These are phyloP conservation scores for Phoenix roebelenii DNA, from an alignment of 176 grass and related monocot species.

Conservation along the genomic window DNA sequence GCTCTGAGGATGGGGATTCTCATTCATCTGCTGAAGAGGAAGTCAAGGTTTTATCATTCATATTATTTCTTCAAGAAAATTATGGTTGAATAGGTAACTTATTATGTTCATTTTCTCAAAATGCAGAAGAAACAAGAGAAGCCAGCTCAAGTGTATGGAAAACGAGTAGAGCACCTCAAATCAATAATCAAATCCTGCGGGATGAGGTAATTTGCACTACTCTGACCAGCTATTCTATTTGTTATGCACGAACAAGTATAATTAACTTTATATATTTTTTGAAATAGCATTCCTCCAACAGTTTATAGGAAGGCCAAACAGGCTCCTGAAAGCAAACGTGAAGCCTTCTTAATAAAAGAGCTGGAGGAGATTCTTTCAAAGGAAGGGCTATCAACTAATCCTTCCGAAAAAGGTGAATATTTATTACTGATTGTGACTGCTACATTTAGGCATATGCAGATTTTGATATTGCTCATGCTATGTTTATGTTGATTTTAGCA, in stretches of 20 bases:
- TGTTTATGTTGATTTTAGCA: too few relatives aligned
- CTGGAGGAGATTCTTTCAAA: constrained; percentile 82
- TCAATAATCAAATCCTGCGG: constrained; percentile 98
- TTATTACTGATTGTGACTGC: constrained; percentile 5
- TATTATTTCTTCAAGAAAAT: constrained; percentile 1
- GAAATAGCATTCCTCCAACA: constrained; percentile 56
- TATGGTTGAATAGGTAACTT: constrained; percentile 14
- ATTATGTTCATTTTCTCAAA: constrained; percentile 22
- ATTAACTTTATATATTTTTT: constrained; percentile 26
- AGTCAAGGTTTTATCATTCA: constrained; percentile 13
- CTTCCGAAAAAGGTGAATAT: constrained; percentile 88
- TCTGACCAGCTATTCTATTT: constrained; percentile 7
- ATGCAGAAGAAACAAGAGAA: constrained; percentile 64
- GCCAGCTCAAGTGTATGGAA: constrained; percentile 48
- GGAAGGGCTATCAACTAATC: constrained; percentile 79
- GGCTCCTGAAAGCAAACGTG: constrained; percentile 74
- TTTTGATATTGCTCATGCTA: too few relatives aligned
- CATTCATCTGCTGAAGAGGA: constrained; percentile 66
- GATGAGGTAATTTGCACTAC: constrained; percentile 44
- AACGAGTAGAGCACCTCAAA: constrained; percentile 68
- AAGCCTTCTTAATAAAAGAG: constrained; percentile 67
- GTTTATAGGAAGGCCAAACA: constrained; percentile 88
- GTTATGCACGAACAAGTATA: constrained; percentile 8
- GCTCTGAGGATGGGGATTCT: constrained; percentile 36
- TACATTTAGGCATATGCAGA: too few relatives aligned